Percentiles rank a stretch among this genome's conserved stretches.
These are phyloP conservation scores for Amaranthus hypochondriacus DNA, from an alignment of 148 eudicot species.

Conservation along the genomic window DNA sequence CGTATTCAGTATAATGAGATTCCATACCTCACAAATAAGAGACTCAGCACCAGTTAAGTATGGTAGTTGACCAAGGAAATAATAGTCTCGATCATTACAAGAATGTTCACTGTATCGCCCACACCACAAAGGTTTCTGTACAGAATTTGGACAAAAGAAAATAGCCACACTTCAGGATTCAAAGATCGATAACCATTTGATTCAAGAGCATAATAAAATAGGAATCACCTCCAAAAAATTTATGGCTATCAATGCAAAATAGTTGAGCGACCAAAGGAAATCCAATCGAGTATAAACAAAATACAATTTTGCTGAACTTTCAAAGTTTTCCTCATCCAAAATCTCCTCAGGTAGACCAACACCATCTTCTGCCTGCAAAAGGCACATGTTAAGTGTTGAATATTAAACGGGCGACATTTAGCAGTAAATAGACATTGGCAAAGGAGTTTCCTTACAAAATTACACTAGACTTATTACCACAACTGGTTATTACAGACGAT, in stretches of 20 bases:
- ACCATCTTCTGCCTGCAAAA: slow-evolving; percentile 94
- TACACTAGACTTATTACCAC: not conserved
- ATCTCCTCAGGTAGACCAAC: slow-evolving; percentile 88
- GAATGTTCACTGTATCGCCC: slow-evolving; percentile 31
- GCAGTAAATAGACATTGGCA: slow-evolving; percentile 1
- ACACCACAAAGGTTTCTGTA: slow-evolving; percentile 97
- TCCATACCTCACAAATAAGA: slow-evolving; percentile 65
- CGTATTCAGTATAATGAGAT: not conserved
- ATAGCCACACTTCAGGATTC: slow-evolving; percentile 4
- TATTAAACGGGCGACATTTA: not conserved
- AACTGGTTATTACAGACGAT: no score
- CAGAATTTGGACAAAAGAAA: slow-evolving; percentile 11
- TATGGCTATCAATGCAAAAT: slow-evolving; percentile 62
- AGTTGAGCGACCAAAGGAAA: slow-evolving; percentile 71
- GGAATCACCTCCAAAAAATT: slow-evolving; percentile 72
- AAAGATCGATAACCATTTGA: not conserved
- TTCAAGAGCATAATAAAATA: slow-evolving; percentile 2
- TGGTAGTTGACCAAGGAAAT: slow-evolving; percentile 81
- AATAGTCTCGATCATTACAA: slow-evolving; percentile 66
- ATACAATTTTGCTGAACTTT: slow-evolving; percentile 60
- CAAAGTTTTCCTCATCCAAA: slow-evolving; percentile 65
- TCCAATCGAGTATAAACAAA: slow-evolving; percentile 62
- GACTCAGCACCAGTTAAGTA: slow-evolving; percentile 61
- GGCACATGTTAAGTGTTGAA: slow-evolving; percentile 13
- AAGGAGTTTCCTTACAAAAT: not conserved